Evolutionary conservation across 2,329 filamentous ascomycete species (phyloP), one percentile per base, ranked within the genome.

Genomic region (Phaeosphaeriaceae sp.): DNA sequence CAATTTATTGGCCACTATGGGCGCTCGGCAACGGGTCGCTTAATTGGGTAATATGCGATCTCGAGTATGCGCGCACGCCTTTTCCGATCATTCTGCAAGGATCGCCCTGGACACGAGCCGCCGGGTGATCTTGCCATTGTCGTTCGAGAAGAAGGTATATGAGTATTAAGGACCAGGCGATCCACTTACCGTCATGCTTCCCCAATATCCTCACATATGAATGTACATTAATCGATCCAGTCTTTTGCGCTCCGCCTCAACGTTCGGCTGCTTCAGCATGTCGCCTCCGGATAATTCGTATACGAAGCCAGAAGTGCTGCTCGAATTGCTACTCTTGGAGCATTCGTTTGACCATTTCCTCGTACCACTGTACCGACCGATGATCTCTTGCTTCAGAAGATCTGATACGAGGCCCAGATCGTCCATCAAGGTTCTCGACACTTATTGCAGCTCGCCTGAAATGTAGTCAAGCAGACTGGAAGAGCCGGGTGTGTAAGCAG

Each of bases 31-130:
- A 62, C 62, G 61, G 54, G 62, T 62, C 64, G 63, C 65, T 69
- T 72, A 72, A 66, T 70, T 71, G 66, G 68, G 61, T 70, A 73
- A 73, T 72, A 67, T 70, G 55, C 60, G 54, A 68, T 66, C 58
- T 66, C 46, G 55, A 58, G 52, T 59, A 60, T 24, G 60, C 63
- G 58, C 54, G 51, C 56, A 57, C 55, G 57, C 54, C 51, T 57
- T 49, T 62, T 66, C 65, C 67, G 65, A 73, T 67, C 59, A 61
- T 58, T 57, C 48, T 60, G 57, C 60, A 65, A 51, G 61, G 63
- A 61, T 65, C 54, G 54, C 40, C 56, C 66, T 65, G 49, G 51
- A 54, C 62, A 62, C 51, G 51, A 60, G 61, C 54, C 60, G 47
- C 53, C 47, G 20, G 46, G 44, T 59, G 53, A 51, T 62, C 57